These are phyloP conservation scores for Sugiyamaella xylanicola DNA, from an alignment of 1,139 yeast genomes.

Conservation along the genomic window DNA sequence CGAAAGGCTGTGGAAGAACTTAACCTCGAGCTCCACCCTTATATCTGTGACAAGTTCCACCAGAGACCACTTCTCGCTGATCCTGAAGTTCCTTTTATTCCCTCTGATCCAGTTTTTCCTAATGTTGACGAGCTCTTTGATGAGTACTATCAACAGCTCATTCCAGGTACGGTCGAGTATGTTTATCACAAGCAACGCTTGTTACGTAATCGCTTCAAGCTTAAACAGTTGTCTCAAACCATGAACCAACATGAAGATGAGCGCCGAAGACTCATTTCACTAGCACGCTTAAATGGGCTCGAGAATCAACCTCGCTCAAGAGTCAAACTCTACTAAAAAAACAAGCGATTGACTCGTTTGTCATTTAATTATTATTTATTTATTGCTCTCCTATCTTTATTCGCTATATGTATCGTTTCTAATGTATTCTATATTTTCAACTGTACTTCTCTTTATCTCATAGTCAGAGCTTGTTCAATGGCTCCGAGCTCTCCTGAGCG, in stretches of 20 bases:
- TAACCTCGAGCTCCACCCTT: constrained; percentile 29
- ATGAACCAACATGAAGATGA: constrained; percentile 28
- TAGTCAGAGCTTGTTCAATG: too few relatives aligned
- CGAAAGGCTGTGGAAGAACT: constrained; percentile 29
- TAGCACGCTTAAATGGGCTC: constrained; percentile 19
- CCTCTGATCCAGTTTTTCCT: constrained; percentile 33
- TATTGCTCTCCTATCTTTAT: neutral
- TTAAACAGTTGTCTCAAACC: constrained; percentile 27
- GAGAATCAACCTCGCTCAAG: constrained; percentile 18
- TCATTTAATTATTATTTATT: constrained; percentile 5
- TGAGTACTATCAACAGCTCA: constrained; percentile 31
- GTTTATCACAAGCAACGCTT: constrained; percentile 32
- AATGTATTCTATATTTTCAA: neutral
- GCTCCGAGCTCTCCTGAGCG: neutral
- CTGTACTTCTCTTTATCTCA: too few relatives aligned
- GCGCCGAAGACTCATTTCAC: constrained; percentile 23
- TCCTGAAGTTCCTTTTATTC: constrained; percentile 36
- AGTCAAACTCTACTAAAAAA: constrained; percentile 20
- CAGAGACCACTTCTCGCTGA: constrained; percentile 35
- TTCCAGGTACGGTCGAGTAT: constrained; percentile 28
- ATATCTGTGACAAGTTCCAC: constrained; percentile 33
- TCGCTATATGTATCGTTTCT: neutral
- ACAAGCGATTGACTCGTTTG: neutral
- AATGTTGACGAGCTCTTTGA: constrained; percentile 31
- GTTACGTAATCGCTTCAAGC: constrained; percentile 32